These are phyloP conservation scores for Sclerotinia spermophila DNA, from an alignment of 2,329 filamentous ascomycete genomes.

Conservation along the genomic window DNA sequence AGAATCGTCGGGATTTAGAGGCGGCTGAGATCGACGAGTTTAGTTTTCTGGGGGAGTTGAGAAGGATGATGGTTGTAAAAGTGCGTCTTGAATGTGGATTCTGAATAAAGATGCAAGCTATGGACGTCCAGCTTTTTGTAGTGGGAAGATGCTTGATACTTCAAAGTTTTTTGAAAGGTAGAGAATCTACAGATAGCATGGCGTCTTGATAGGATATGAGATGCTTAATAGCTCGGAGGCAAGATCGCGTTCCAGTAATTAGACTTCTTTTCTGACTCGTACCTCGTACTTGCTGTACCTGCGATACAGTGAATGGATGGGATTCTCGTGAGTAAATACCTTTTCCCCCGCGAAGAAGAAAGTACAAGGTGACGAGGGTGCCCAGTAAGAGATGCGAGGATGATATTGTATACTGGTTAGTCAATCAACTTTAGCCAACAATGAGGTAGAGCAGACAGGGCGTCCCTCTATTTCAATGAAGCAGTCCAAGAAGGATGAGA, in stretches of 20 bases:
- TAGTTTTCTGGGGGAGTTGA: constrained; percentile 21
- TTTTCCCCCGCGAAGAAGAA: constrained; percentile 13
- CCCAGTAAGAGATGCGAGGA: constrained; percentile 15
- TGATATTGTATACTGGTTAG: constrained; percentile 4
- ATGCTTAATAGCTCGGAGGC: neutral
- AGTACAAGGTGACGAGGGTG: constrained; percentile 4
- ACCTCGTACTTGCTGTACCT: neutral
- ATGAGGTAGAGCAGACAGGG: neutral
- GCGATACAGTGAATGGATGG: neutral
- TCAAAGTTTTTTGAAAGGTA: constrained; percentile 10
- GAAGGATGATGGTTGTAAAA: constrained; percentile 14
- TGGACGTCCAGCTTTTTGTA: neutral
- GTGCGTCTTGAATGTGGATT: neutral
- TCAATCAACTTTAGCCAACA: constrained; percentile 11
- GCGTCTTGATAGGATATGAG: constrained; percentile 13
- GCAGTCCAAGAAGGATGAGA: neutral
- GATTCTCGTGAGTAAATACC: constrained; percentile 14
- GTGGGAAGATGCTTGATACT: constrained; percentile 4
- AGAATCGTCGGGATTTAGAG: constrained; percentile 20
- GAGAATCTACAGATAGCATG: neutral
- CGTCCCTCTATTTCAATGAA: neutral
- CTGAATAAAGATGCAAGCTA: neutral
- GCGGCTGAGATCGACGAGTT: constrained; percentile 25
- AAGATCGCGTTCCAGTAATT: neutral
- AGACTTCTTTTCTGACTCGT: constrained; percentile 2